Evolutionary conservation across 2,329 filamentous ascomycete species (phyloP).

Genomic region (Hypoxylon sp.): DNA sequence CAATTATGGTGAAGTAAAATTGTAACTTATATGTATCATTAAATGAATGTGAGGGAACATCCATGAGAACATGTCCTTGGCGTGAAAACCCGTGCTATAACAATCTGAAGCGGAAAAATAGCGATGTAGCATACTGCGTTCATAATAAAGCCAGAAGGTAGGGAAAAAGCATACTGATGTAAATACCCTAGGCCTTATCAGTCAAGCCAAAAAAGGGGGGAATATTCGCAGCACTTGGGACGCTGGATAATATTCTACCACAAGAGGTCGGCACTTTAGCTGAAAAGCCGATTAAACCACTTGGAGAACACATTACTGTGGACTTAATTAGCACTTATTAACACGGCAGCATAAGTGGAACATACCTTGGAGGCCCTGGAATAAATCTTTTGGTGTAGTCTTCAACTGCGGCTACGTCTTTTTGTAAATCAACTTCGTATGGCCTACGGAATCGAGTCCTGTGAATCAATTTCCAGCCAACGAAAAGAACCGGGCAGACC

Average conservation of each 20-base stretch:
- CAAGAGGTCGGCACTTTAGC: slow-evolving; percentile 17
- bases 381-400: slow-evolving; percentile 75
- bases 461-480: slow-evolving; percentile 79
- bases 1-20: not conserved
- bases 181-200: not conserved
- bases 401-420: slow-evolving; percentile 75
- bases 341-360: slow-evolving; percentile 3
- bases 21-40: slow-evolving; percentile 9
- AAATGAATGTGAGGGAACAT: not conserved
- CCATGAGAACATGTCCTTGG: not conserved
- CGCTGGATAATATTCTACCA: not conserved
- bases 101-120: not conserved
- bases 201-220: not conserved
- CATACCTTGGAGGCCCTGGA: slow-evolving; percentile 65
- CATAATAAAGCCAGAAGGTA: not conserved
- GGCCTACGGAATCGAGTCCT: slow-evolving; percentile 69
- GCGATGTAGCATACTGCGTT: not conserved
- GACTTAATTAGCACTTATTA: slow-evolving; percentile 11
- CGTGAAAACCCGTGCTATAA: not conserved
- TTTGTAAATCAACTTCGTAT: slow-evolving; percentile 72
- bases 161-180: not conserved
- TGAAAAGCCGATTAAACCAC: slow-evolving; percentile 48
- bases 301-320: slow-evolving; percentile 44
- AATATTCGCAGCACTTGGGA: not conserved
- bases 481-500: slow-evolving; percentile 76